Conservation (phyloP, 495 filamentous ascomycete genomes). For the Rhizodiscina lignyota region DNA sequence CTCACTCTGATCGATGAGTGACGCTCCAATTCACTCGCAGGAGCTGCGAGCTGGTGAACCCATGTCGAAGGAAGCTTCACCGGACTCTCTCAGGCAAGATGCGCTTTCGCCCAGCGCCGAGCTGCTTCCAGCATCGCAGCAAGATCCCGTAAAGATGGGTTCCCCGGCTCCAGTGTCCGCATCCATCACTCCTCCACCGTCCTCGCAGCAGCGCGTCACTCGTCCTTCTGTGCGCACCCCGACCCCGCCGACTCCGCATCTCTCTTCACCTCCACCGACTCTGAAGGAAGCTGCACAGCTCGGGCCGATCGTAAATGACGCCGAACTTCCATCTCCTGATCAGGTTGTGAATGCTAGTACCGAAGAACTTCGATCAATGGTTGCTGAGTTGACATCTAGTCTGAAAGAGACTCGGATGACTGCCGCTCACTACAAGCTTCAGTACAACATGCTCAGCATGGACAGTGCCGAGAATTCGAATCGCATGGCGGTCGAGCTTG, state of each 20-base stretch:
- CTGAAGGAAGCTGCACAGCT: conserved; percentile 7
- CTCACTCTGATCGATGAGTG: too few species aligned
- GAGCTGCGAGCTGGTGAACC: too few species aligned
- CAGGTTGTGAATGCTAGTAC: conserved; percentile 42
- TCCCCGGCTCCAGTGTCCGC: conserved; percentile 12
- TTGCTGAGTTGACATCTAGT: conserved; percentile 32
- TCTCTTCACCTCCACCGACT: conserved; percentile 15
- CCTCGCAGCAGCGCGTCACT: conserved; percentile 8
- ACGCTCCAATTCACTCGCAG: too few species aligned
- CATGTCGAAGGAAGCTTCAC: too few species aligned
- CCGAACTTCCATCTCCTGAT: conserved; percentile 19
- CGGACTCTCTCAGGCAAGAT: too few species aligned
- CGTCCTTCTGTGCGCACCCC: conserved; percentile 9
- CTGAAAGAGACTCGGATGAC: conserved; percentile 57
- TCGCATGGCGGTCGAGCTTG: conserved; percentile 79
- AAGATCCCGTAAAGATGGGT: too few species aligned
- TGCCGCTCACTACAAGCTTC: conserved; percentile 80
- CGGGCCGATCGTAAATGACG: too few species aligned
- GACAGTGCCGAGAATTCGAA: conserved; percentile 76
- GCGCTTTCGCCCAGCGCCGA: too few species aligned
- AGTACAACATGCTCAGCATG: conserved; percentile 73
- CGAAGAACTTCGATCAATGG: conserved; percentile 41
- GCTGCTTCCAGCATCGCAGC: too few species aligned
- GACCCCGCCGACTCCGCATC: conserved; percentile 13
- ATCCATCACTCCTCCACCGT: conserved; percentile 17